Conservation (phyloP, 1,139 yeast genomes). For the Lodderomyces pseudojiufengensis region DNA sequence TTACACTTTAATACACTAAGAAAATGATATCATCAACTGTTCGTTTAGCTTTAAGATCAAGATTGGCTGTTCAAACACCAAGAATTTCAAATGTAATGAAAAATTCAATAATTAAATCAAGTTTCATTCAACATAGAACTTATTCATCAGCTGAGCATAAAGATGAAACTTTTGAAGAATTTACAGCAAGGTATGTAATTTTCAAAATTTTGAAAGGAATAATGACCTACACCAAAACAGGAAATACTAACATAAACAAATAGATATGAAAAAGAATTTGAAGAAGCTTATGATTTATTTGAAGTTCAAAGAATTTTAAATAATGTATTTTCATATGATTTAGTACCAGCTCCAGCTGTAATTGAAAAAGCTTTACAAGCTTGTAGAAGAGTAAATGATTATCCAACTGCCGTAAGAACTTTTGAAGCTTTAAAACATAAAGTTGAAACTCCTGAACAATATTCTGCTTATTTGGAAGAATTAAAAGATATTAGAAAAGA, state of each 20-base stretch:
- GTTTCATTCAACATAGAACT: conserved; percentile 7
- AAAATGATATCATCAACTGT: conserved; percentile 47
- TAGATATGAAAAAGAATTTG: conserved; percentile 93
- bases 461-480: conserved; percentile 93
- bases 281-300: conserved; percentile 94
- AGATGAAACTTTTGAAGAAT: conserved; percentile 93
- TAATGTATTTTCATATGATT: conserved; percentile 96
- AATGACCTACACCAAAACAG: background rate
- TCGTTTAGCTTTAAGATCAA: conserved; percentile 53
- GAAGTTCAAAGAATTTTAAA: conserved; percentile 89
- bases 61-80: conserved; percentile 27
- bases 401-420: conserved; percentile 97
- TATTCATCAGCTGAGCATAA: conserved; percentile 54
- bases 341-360: conserved; percentile 97
- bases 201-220: background rate
- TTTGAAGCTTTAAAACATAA: conserved; percentile 93
- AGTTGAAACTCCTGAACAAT: conserved; percentile 91
- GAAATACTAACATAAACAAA: conserved; percentile 1
- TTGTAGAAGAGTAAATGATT: conserved; percentile 98
- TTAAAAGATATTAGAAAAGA: conserved; percentile 88
- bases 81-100: conserved; percentile 18
- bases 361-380: conserved; percentile 96
- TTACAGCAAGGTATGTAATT: conserved; percentile 63
- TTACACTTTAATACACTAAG: no score
- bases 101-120: conserved; percentile 18